Conservation (phyloP, 495 filamentous ascomycete species). For the Mytilinidion resinicola region DNA sequence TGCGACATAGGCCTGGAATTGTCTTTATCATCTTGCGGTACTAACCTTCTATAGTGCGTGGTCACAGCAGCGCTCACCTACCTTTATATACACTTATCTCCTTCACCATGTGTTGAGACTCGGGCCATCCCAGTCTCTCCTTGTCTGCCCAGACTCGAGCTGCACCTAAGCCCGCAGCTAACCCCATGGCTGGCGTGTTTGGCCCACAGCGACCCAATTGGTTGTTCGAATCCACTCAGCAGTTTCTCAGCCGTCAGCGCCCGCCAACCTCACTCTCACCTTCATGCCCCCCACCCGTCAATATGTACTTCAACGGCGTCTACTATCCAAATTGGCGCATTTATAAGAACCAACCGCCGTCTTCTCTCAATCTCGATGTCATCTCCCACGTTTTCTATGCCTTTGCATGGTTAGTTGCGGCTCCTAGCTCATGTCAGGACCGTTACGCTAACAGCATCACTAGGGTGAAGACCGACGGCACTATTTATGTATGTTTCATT, state of each 20-base stretch:
- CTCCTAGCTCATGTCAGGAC: conserved; percentile 2
- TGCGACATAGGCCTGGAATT: neutral
- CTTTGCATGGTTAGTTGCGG: conserved; percentile 58
- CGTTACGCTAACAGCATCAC: neutral
- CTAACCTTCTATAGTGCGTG: neutral
- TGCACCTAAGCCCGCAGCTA: conserved; percentile 1
- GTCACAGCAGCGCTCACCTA: neutral
- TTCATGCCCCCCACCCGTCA: conserved; percentile 13
- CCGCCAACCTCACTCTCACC: conserved; percentile 5
- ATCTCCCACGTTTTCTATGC: conserved; percentile 84
- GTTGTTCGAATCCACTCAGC: conserved; percentile 3
- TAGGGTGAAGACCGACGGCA: conserved; percentile 71
- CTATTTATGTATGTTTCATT: conserved; percentile 58
- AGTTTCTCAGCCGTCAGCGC: neutral
- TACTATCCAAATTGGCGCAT: conserved; percentile 86
- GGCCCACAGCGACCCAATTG: conserved; percentile 11
- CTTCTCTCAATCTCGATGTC: conserved; percentile 61
- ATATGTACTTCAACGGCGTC: conserved; percentile 65
- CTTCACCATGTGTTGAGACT: conserved; percentile 2
- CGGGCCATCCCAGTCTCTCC: neutral
- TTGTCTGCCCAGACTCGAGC: neutral
- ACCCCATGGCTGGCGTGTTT: conserved; percentile 3
- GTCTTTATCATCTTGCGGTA: neutral
- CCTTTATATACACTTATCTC: neutral
- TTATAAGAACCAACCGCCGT: conserved; percentile 71